A percentile compares a stretch with the other conserved stretches of the same genome.
Evolutionary conservation across 371 early-diverging fungal species (phyloP).

Genomic region (Dentiscutata heterogama): DNA sequence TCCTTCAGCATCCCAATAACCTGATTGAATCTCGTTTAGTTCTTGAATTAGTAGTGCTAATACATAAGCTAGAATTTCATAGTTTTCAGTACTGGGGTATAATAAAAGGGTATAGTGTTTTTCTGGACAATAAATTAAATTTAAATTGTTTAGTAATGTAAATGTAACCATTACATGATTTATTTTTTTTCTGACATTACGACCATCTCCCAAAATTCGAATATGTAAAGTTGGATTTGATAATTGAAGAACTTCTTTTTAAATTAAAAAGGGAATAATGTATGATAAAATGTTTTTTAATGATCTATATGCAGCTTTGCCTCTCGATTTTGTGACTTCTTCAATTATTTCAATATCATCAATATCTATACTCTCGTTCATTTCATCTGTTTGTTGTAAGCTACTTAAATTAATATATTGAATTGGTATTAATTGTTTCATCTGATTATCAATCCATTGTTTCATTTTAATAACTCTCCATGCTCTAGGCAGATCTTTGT

Average conservation of each 20-base stretch:
- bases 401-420: not conserved
- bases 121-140: not conserved
- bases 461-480: no score
- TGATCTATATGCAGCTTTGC: not conserved
- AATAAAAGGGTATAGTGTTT: not conserved
- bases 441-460: not conserved
- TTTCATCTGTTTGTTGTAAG: not conserved
- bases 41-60: not conserved
- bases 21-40: not conserved
- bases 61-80: not conserved
- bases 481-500: not conserved
- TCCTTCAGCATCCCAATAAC: not conserved
- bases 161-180: slow-evolving; percentile 25
- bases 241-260: not conserved
- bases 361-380: not conserved
- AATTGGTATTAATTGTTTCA: not conserved
- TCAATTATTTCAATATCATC: not conserved
- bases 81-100: not conserved
- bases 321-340: not conserved
- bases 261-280: not conserved
- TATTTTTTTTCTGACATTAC: not conserved
- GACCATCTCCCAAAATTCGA: not conserved
- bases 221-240: not conserved
- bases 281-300: not conserved
- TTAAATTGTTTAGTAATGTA: not conserved